Evolutionary conservation across 148 eudicot genomes (phyloP).

Genomic region (Rhododendron molle): DNA sequence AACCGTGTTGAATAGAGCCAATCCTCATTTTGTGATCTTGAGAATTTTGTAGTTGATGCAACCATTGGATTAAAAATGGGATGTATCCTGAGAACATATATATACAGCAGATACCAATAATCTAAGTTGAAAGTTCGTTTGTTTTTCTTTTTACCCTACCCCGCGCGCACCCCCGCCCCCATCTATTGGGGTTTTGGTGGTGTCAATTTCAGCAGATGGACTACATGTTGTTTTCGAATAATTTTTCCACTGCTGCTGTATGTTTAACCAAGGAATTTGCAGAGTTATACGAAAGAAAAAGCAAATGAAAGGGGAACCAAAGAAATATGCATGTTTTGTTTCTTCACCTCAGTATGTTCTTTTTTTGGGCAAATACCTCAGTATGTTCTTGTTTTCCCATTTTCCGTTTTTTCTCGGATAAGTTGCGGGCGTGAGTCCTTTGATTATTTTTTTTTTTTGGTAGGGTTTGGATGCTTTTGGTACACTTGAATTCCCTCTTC

Average conservation of each 20-base stretch:
- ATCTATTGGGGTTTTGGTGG: background rate
- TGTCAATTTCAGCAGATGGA: background rate
- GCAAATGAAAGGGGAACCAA: background rate
- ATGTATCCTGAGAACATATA: background rate
- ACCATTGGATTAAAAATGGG: background rate
- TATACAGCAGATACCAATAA: background rate
- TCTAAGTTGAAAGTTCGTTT: background rate
- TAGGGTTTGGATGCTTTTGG: too few relatives aligned
- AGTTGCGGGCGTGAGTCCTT: too few relatives aligned
- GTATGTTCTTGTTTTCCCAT: background rate
- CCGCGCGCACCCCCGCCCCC: accelerated
- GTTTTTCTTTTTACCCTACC: background rate
- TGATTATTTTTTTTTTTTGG: too few relatives aligned
- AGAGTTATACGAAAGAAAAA: background rate
- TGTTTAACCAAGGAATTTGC: background rate
- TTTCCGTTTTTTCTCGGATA: background rate
- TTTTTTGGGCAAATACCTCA: background rate
- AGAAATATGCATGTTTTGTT: background rate
- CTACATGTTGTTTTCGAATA: background rate
- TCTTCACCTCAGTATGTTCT: background rate
- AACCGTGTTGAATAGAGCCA: background rate
- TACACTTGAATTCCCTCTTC: too few relatives aligned
- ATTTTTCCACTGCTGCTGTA: background rate
- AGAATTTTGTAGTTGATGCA: background rate
- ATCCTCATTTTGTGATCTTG: background rate